Evolutionary conservation across 345 rosid genomes (phyloP).

Genomic region (Citrus mangshanensis): DNA sequence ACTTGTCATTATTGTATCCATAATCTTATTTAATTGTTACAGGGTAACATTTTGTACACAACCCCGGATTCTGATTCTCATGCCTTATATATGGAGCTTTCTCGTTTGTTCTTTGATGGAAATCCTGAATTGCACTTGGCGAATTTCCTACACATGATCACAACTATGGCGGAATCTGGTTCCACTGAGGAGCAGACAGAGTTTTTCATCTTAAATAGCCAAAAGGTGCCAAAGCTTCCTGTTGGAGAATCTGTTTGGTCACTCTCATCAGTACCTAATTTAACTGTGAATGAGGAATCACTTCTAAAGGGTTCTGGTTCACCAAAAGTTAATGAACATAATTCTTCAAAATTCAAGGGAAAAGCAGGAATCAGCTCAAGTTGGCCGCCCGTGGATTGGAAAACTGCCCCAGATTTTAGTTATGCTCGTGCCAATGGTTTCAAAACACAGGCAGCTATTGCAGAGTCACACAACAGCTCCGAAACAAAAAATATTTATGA

Average conservation of each 20-base stretch:
- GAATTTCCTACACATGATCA: conserved; percentile 83
- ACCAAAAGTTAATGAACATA: conserved; percentile 12
- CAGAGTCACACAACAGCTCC: conserved; percentile 21
- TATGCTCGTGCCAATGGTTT: conserved; percentile 36
- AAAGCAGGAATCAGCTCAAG: conserved; percentile 38
- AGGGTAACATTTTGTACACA: conserved; percentile 70
- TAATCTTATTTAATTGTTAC: conserved; percentile 28
- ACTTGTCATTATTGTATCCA: neutral
- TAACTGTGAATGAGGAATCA: conserved; percentile 18
- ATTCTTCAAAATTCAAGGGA: conserved; percentile 32
- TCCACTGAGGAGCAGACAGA: conserved; percentile 66
- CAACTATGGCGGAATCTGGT: conserved; percentile 73
- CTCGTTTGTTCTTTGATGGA: conserved; percentile 66
- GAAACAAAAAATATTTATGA: conserved; percentile 23
- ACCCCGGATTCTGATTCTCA: conserved; percentile 58
- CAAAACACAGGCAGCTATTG: conserved; percentile 26
- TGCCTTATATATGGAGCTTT: conserved; percentile 71
- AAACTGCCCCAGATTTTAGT: conserved; percentile 49
- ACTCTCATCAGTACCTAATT: conserved; percentile 32
- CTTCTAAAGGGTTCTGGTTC: conserved; percentile 13
- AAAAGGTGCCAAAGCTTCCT: conserved; percentile 69
- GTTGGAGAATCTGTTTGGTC: conserved; percentile 64
- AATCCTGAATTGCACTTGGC: conserved; percentile 71
- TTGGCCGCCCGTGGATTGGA: conserved; percentile 84
- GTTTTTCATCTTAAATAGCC: conserved; percentile 65